phyloP scores from a whole-genome alignment of 2,329 filamentous ascomycete genomes.

The Colletotrichum gloeosporioides region DNA sequence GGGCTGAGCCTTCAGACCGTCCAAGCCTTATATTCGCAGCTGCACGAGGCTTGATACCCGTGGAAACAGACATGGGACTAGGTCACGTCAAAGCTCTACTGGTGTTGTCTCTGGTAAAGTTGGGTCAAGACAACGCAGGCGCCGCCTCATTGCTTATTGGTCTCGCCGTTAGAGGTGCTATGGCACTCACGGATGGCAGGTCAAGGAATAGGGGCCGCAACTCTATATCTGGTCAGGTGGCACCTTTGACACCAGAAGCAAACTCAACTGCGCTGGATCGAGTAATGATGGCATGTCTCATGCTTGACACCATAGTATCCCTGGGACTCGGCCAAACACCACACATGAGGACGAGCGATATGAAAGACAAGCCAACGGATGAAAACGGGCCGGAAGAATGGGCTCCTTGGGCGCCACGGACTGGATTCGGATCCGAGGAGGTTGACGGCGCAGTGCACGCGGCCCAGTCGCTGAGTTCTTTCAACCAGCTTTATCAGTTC shows the following conservation, averaged over 20 bases:
- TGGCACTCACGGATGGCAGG: constrained; percentile 6
- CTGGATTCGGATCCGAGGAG: constrained; percentile 35
- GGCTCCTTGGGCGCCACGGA: constrained; percentile 70
- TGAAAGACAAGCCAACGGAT: constrained; percentile 52
- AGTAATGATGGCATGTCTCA: constrained; percentile 59
- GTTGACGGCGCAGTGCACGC: constrained; percentile 23
- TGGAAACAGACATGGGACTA: constrained; percentile 41
- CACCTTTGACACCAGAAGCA: background rate
- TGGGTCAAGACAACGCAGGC: constrained; percentile 61
- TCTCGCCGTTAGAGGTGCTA: constrained; percentile 55
- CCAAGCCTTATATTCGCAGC: constrained; percentile 48
- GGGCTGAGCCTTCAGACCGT: constrained; percentile 32
- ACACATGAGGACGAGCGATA: constrained; percentile 54
- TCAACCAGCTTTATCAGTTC: constrained; percentile 47
- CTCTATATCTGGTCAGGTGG: background rate
- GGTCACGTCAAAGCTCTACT: constrained; percentile 61
- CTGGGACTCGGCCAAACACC: constrained; percentile 54
- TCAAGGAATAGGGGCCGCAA: background rate
- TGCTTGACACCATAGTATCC: constrained; percentile 65
- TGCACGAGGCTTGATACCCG: constrained; percentile 54
- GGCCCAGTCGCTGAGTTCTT: constrained; percentile 42
- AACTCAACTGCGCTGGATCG: constrained; percentile 16
- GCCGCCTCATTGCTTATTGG: constrained; percentile 71
- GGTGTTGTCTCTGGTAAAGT: constrained; percentile 65
- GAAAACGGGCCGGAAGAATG: constrained; percentile 77